A percentile compares a stretch with the other conserved stretches of the same genome.
Evolutionary conservation across 495 filamentous ascomycete genomes (phyloP).

Genomic region (Aspergillus diversus): DNA sequence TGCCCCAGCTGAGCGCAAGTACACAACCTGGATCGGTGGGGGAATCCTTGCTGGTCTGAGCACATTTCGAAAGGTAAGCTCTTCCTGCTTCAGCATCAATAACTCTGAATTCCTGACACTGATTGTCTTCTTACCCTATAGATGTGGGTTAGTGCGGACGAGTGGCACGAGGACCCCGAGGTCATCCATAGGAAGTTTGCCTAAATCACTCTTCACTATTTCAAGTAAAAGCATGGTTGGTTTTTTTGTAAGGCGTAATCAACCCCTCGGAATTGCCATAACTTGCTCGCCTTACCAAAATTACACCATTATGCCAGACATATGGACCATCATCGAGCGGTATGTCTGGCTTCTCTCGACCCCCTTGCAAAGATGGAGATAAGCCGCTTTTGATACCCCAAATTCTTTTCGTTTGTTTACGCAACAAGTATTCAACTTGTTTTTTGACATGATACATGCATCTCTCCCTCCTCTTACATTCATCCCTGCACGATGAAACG

Average conservation of each 20-base stretch:
- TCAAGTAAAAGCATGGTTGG: background rate
- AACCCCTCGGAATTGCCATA: background rate
- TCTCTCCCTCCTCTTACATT: background rate
- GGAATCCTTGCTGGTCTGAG: conserved; percentile 96
- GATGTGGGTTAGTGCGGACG: conserved; percentile 99
- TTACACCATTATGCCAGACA: conserved; percentile 22
- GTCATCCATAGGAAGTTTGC: conserved; percentile 98
- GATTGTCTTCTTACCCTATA: conserved; percentile 33
- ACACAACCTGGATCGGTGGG: conserved; percentile 98
- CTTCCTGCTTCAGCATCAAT: conserved; percentile 10
- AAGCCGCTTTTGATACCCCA: conserved; percentile 47
- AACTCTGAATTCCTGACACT: background rate
- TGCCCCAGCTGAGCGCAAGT: conserved; percentile 95
- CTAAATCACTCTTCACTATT: conserved; percentile 37
- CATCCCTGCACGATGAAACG: background rate
- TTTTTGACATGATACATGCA: conserved; percentile 3
- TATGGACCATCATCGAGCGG: conserved; percentile 30
- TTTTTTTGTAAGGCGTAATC: background rate
- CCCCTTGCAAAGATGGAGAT: conserved; percentile 26
- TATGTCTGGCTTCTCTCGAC: conserved; percentile 15
- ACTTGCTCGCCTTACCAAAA: conserved; percentile 7
- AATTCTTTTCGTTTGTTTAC: conserved; percentile 20
- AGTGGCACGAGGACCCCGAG: conserved; percentile 99
- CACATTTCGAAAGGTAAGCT: conserved; percentile 95
- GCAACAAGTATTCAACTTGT: background rate